These are phyloP conservation scores for Ophidiomyces ophidiicola DNA, from an alignment of 2,329 filamentous ascomycete species.

Conservation along the genomic window DNA sequence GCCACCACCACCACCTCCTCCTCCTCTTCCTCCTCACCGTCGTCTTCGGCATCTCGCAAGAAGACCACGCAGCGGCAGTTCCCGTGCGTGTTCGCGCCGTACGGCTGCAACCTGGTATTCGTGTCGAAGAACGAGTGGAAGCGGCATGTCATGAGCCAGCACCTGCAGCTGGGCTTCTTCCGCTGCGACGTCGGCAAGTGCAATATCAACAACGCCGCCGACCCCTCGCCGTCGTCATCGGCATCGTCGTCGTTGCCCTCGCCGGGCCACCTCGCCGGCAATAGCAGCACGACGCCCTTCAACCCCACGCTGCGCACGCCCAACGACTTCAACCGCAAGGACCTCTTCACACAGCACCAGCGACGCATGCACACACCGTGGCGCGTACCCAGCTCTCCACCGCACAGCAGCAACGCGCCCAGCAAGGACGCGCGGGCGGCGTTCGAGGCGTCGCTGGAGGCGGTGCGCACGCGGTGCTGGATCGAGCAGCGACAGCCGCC, in stretches of 20 bases:
- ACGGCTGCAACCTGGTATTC: conserved; percentile 62
- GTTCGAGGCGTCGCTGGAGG: conserved; percentile 44
- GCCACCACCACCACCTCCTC: too few relatives aligned
- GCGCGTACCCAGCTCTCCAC: conserved; percentile 27
- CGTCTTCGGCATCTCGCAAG: conserved; percentile 2
- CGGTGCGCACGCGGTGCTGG: conserved; percentile 48
- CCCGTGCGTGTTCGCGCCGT: conserved; percentile 64
- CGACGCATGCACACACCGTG: conserved; percentile 66
- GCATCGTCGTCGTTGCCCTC: conserved; percentile 19
- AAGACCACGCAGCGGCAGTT: conserved; percentile 28
- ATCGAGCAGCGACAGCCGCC: conserved; percentile 52
- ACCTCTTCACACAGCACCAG: conserved; percentile 79
- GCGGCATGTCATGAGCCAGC: conserved; percentile 68
- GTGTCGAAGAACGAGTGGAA: conserved; percentile 91
- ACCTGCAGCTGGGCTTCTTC: conserved; percentile 63
- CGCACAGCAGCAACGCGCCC: conserved; percentile 19
- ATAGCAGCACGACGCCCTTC: conserved; percentile 8
- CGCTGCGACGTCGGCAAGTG: conserved; percentile 57
- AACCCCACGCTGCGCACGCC: conserved; percentile 24
- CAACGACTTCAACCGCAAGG: conserved; percentile 79
- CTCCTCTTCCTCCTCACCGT: neutral
- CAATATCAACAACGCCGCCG: conserved; percentile 21
- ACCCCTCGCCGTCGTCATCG: conserved; percentile 14
- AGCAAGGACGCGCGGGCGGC: conserved; percentile 23
- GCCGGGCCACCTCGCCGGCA: conserved; percentile 13